Conservation (phyloP, 1,139 yeast genomes). For the Geotrichum bryndzae region DNA sequence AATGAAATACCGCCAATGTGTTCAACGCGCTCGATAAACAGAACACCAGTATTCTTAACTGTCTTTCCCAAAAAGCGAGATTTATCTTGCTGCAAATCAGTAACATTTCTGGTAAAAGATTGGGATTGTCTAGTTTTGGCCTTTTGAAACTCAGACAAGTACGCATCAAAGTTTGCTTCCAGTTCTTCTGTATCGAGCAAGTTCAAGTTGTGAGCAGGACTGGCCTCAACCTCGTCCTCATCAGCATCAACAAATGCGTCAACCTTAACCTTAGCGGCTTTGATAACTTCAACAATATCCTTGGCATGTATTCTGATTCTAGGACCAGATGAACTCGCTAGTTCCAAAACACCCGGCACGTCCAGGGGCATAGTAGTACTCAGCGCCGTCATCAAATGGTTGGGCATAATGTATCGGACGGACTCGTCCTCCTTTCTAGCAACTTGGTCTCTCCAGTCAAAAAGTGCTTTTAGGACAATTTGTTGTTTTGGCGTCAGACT, state of each 20-base stretch:
- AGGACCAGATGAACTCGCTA: constrained; percentile 47
- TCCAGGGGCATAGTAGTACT: constrained; percentile 55
- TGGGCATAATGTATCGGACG: constrained; percentile 74
- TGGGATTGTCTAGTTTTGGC: constrained; percentile 20
- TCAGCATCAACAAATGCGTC: constrained; percentile 18
- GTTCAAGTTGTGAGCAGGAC: constrained; percentile 18
- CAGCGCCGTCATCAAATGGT: constrained; percentile 63
- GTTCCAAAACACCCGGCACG: constrained; percentile 50
- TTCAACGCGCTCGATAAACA: constrained; percentile 1
- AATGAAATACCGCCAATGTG: constrained; percentile 6
- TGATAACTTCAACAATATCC: constrained; percentile 52
- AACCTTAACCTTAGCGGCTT: constrained; percentile 21
- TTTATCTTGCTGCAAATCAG: background rate
- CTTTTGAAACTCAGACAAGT: constrained; percentile 20
- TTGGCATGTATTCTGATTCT: constrained; percentile 53
- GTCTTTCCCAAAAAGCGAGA: constrained; percentile 14
- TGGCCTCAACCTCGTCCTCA: constrained; percentile 12
- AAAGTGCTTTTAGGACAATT: constrained; percentile 55
- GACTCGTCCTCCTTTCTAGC: constrained; percentile 84
- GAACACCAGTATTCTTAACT: background rate
- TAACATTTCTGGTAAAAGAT: constrained; percentile 16
- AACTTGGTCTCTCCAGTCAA: constrained; percentile 72
- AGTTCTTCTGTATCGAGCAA: constrained; percentile 7
- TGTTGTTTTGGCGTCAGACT: constrained; percentile 54
- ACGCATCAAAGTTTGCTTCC: constrained; percentile 23